These are phyloP conservation scores for Globisporangium acanthophoron DNA, from an alignment of 352 stramenopile genomes.

Conservation along the genomic window DNA sequence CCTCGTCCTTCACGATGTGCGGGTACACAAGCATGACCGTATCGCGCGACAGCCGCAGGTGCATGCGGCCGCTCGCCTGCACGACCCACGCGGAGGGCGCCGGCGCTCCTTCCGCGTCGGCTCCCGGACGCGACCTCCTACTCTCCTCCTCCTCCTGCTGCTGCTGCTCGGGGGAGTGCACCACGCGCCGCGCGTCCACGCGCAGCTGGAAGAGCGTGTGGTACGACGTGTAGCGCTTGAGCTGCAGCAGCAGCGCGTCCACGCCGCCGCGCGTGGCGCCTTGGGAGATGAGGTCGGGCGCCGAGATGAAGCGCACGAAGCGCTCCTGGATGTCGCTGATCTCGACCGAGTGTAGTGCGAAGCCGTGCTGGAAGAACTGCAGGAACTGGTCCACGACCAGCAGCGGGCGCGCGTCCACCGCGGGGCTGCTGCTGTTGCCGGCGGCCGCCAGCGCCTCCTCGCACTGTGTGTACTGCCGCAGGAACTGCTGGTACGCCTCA, in stretches of 20 bases:
- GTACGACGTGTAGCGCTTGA: conserved; percentile 72
- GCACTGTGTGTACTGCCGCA: conserved; percentile 17
- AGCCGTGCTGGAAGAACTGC: conserved; percentile 42
- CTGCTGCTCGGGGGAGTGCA: conserved; percentile 18
- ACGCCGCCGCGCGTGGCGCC: conserved; percentile 25
- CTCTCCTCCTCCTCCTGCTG: background rate
- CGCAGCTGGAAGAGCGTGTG: conserved; percentile 46
- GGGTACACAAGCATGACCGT: conserved; percentile 68
- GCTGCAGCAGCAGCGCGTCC: conserved; percentile 53
- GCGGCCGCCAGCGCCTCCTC: conserved; percentile 2
- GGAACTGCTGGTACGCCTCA: conserved; percentile 44
- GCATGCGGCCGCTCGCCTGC: conserved; percentile 26
- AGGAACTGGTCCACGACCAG: conserved; percentile 51
- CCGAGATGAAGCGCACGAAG: conserved; percentile 48
- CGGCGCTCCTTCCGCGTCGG: too few relatives aligned
- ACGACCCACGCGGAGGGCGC: conserved; percentile 21
- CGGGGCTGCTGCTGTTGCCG: background rate
- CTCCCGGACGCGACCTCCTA: too few relatives aligned
- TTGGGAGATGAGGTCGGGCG: conserved; percentile 25
- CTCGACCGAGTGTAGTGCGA: conserved; percentile 61
- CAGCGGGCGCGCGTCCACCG: conserved; percentile 16
- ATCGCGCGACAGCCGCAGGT: conserved; percentile 57
- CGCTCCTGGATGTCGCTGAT: conserved; percentile 46
- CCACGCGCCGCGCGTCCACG: conserved; percentile 11
- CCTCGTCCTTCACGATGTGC: conserved; percentile 49